These are phyloP conservation scores for Biscogniauxia mediterranea DNA, from an alignment of 2,329 filamentous ascomycete species.

Conservation along the genomic window DNA sequence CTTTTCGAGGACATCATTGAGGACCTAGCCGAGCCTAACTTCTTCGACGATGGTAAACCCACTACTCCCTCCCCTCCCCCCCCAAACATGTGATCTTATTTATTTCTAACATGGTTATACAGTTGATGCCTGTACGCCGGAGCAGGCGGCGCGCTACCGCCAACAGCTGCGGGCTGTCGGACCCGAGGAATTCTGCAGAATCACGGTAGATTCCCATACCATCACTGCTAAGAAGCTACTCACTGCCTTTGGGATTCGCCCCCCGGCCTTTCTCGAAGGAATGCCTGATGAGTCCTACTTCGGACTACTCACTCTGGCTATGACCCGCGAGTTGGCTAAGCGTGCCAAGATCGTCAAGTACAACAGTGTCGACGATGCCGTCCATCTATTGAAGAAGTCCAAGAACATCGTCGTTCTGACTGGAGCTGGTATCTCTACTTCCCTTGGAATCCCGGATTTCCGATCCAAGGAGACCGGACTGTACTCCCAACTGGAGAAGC, in stretches of 20 bases:
- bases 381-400: slow-evolving; percentile 68
- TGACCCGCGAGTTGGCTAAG: slow-evolving; percentile 78
- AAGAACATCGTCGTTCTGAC: slow-evolving; percentile 91
- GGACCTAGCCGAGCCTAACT: slow-evolving; percentile 43
- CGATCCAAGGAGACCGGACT: slow-evolving; percentile 90
- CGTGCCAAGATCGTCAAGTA: slow-evolving; percentile 75
- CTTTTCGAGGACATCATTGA: slow-evolving; percentile 47
- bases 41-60: slow-evolving; percentile 31
- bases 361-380: slow-evolving; percentile 87
- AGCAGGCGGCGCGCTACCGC: slow-evolving; percentile 68
- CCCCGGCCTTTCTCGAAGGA: slow-evolving; percentile 72
- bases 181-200: slow-evolving; percentile 72
- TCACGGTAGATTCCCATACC: slow-evolving; percentile 65
- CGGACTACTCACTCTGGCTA: slow-evolving; percentile 70
- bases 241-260: slow-evolving; percentile 78
- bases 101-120: slow-evolving; percentile 16
- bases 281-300: slow-evolving; percentile 73
- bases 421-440: slow-evolving; percentile 94
- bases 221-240: slow-evolving; percentile 81
- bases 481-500: slow-evolving; percentile 78
- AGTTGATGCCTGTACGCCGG: slow-evolving; percentile 40
- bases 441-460: slow-evolving; percentile 94
- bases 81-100: slow-evolving; percentile 10
- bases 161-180: slow-evolving; percentile 72
- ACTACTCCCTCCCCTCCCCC: slow-evolving; percentile 20